Evolutionary conservation across 495 filamentous ascomycete species (phyloP).

Genomic region (Talaromyces borbonicus): DNA sequence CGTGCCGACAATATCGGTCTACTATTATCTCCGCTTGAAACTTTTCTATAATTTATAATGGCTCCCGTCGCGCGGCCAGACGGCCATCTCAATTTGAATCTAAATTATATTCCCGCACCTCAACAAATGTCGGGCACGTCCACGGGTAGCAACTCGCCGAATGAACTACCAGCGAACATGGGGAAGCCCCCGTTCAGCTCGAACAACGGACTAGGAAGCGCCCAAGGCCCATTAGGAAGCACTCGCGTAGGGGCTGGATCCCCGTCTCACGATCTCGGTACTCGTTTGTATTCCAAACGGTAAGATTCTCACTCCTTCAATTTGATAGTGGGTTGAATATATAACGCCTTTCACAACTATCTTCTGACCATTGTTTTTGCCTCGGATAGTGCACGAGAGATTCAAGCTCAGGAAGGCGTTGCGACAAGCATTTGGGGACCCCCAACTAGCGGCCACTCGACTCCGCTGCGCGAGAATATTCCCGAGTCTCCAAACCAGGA

Average conservation of each 20-base stretch:
- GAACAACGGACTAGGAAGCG: conserved; percentile 49
- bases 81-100: conserved; percentile 68
- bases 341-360: not conserved
- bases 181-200: conserved; percentile 69
- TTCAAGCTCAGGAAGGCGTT: conserved; percentile 92
- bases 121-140: conserved; percentile 77
- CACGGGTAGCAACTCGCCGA: conserved; percentile 77
- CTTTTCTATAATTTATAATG: conserved; percentile 60
- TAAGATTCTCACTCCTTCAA: conserved; percentile 33
- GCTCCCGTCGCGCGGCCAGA: conserved; percentile 62
- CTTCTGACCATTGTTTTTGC: conserved; percentile 10
- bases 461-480: conserved; percentile 91
- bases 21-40: not conserved
- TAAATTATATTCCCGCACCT: conserved; percentile 62
- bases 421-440: conserved; percentile 87
- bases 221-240: conserved; percentile 60
- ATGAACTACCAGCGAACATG: conserved; percentile 60
- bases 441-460: conserved; percentile 90
- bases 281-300: conserved; percentile 85
- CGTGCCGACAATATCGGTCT: not conserved
- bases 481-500: conserved; percentile 93
- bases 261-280: conserved; percentile 83
- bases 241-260: conserved; percentile 87
- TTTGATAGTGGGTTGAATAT: too few relatives aligned
- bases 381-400: conserved; percentile 70